A percentile compares a stretch with the other conserved stretches of the same genome.
phyloP scores from a whole-genome alignment of 2,329 filamentous ascomycete genomes.

The Alternaria brassicae region DNA sequence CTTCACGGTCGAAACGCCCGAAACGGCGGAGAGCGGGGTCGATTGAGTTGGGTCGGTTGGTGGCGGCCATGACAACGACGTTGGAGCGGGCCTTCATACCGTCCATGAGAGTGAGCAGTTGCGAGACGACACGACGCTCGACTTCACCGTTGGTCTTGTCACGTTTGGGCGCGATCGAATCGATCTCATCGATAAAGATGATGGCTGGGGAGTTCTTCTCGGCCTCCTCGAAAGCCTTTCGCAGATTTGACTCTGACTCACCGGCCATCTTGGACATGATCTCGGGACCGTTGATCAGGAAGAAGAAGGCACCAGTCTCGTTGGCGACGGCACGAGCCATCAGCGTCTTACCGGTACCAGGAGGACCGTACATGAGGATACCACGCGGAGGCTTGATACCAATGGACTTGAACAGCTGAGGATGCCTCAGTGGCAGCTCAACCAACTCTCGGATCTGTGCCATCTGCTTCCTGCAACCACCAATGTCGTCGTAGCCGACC shows the following conservation, averaged over 20 bases:
- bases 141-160: conserved; percentile 99
- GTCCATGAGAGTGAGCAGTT: conserved; percentile 97
- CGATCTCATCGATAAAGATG: conserved; percentile 99
- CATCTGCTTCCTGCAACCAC: conserved; percentile 99
- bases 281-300: conserved; percentile 98
- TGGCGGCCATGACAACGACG: conserved; percentile 98
- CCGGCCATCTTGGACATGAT: conserved; percentile 99
- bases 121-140: conserved; percentile 96
- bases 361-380: conserved; percentile 92
- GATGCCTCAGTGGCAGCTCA: conserved; percentile 93
- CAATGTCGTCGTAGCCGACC: conserved; percentile 98
- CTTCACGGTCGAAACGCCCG: conserved; percentile 98
- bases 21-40: conserved; percentile 97
- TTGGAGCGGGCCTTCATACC: conserved; percentile 99
- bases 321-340: conserved; percentile 99
- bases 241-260: conserved; percentile 97
- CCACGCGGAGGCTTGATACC: conserved; percentile 99
- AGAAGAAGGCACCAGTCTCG: conserved; percentile 99
- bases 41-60: conserved; percentile 98
- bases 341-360: conserved; percentile 98
- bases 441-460: conserved; percentile 99
- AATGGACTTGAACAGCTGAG: conserved; percentile 99
- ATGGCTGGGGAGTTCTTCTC: conserved; percentile 99
- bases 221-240: conserved; percentile 99
- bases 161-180: conserved; percentile 98